A percentile compares a stretch with the other conserved stretches of the same genome.
These are phyloP conservation scores for Chaetomium strumarium DNA, from an alignment of 2,329 filamentous ascomycete species.

Conservation along the genomic window DNA sequence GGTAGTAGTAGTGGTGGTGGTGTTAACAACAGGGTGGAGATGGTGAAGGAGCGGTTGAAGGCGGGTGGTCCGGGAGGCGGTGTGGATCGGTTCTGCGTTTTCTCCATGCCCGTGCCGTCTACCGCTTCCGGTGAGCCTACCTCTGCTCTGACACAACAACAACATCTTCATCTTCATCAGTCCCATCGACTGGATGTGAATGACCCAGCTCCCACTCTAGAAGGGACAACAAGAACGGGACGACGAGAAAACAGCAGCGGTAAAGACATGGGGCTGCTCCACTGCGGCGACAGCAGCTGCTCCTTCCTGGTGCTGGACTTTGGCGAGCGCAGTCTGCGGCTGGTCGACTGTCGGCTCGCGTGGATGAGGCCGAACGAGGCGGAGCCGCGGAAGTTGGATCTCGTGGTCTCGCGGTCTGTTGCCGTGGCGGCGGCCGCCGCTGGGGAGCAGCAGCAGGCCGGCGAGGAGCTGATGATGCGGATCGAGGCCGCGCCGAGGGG, in stretches of 20 bases:
- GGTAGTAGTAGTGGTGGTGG: neutral
- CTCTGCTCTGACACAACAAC: no score
- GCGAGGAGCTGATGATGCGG: constrained; percentile 10
- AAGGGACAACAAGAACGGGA: neutral
- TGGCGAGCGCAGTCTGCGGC: neutral
- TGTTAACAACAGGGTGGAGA: neutral
- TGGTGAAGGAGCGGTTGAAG: neutral
- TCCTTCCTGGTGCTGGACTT: constrained; percentile 17
- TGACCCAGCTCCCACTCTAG: neutral
- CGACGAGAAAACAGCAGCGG: no score
- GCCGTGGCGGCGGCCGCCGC: neutral
- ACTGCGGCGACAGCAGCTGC: constrained; percentile 3
- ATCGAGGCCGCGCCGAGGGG: constrained; percentile 12
- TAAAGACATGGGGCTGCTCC: constrained; percentile 15
- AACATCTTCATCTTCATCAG: neutral
- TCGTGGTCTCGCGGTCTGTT: constrained; percentile 4
- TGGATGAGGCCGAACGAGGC: constrained; percentile 1
- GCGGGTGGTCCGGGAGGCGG: neutral
- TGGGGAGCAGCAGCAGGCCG: neutral
- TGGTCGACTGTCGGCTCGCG: constrained; percentile 13
- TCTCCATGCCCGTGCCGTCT: neutral
- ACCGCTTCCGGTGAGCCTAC: no score
- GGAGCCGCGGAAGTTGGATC: constrained; percentile 10
- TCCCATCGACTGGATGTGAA: neutral
- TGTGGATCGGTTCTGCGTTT: constrained; percentile 10